A percentile compares a stretch with the other conserved stretches of the same genome.
phyloP scores from a whole-genome alignment of 441 rosid genomes.

The Populus hybrid region DNA sequence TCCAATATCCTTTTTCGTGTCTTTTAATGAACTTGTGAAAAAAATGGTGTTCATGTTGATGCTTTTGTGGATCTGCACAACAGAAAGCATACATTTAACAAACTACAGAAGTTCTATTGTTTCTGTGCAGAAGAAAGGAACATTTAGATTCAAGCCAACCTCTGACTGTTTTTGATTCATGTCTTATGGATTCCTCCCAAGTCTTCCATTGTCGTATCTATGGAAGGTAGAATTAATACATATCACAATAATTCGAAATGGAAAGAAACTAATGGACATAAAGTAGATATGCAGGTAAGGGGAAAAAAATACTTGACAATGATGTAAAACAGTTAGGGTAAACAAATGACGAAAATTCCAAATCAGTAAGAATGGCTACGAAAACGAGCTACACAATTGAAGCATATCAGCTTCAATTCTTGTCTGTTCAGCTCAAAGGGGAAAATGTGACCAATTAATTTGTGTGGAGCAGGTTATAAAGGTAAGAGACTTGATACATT shows the following conservation, averaged over 20 bases:
- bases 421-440: background rate
- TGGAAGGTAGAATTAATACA: background rate
- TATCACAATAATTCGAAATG: background rate
- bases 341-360: background rate
- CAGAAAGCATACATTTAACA: background rate
- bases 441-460: background rate
- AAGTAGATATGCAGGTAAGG: background rate
- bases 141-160: conserved; percentile 23
- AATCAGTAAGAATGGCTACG: background rate
- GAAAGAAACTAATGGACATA: background rate
- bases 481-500: conserved; percentile 13
- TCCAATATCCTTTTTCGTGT: conserved; percentile 63
- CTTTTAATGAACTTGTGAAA: conserved; percentile 26
- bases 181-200: conserved; percentile 50
- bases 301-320: background rate
- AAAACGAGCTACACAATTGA: background rate
- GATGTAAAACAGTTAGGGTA: background rate
- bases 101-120: background rate
- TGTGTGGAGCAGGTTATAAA: background rate
- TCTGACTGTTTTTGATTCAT: conserved; percentile 1
- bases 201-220: conserved; percentile 77
- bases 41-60: conserved; percentile 11
- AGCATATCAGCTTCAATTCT: background rate
- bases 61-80: conserved; percentile 25
- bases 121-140: background rate